A percentile compares a stretch with the other conserved stretches of the same genome.
phyloP scores from a whole-genome alignment of 202 grass and related monocot species.

The Zizania palustris region DNA sequence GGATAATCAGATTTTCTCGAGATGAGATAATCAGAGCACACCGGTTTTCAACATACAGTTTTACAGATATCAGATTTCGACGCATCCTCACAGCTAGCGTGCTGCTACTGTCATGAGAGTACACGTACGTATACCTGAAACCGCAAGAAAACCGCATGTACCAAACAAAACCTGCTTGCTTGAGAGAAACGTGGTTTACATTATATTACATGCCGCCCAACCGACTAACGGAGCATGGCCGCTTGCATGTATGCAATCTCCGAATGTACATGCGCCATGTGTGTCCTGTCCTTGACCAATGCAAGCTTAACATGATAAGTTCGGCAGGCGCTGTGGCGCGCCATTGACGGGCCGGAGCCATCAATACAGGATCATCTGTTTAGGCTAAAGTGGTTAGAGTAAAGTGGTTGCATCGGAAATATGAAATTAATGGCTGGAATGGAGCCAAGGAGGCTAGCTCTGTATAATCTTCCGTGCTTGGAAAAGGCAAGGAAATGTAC shows the following conservation, averaged over 20 bases:
- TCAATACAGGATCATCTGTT: too few relatives aligned
- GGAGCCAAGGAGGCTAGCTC: neutral
- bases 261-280: neutral
- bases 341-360: constrained; percentile 6
- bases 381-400: constrained; percentile 35
- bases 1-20: too few relatives aligned
- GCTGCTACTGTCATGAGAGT: too few relatives aligned
- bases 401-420: constrained; percentile 16
- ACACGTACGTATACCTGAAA: neutral
- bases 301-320: neutral
- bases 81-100: too few relatives aligned
- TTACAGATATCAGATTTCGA: too few relatives aligned
- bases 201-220: too few relatives aligned
- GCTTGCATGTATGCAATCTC: neutral
- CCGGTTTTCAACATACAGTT: neutral
- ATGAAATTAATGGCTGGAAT: constrained; percentile 40
- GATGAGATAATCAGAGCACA: too few relatives aligned
- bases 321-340: constrained; percentile 8
- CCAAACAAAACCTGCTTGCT: neutral
- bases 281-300: neutral
- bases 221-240: neutral
- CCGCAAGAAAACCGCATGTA: neutral
- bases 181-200: neutral
- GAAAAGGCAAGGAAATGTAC: constrained; percentile 34
- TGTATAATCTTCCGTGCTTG: constrained; percentile 5